Evolutionary conservation across 2,329 filamentous ascomycete species (phyloP), one percentile per base, ranked within the genome.

Genomic region (Xylaria sp.): DNA sequence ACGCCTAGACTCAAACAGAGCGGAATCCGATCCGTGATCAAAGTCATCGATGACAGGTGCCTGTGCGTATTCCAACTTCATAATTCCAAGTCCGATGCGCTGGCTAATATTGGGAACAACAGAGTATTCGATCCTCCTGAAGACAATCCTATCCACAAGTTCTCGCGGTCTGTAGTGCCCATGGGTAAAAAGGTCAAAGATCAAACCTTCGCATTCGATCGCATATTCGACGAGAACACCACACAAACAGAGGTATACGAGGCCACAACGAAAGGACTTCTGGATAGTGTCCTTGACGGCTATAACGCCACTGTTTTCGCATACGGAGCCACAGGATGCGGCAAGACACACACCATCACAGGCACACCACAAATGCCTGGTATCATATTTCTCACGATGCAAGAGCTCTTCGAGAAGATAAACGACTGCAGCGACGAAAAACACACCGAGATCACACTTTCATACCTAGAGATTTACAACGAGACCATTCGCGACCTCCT

Each of bases 281-380:
- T 99, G 64, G 94, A 98, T 76, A 97, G 90, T 74, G 94, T 99
- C 15, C 83, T 99, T 61, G 94, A 99, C 70, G 95, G 95, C 68
- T 99, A 97, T 83, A 99, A 99, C 82, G 95, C 95, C 50, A 99
- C 95, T 0, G 95, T 99, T 4, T 99, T 99, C 76, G 95, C 95
- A 52, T 99, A 99, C 77, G 95, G 95, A 70, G 95, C 95, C 40
- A 99, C 95, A 0, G 95, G 95, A 40, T 99, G 95, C 77, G 95
- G 95, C 77, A 99, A 99, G 81, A 99, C 95, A 23, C 95, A 99
- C 77, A 99, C 95, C 9, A 99, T 99, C 73, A 92, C 90, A 2
- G 95, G 95, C 69, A 97, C 94, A 0, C 80, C 92, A 1, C 91
- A 96, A 75, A 91, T 96, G 73, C 95, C 95, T 0, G 95, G 95